phyloP scores from a whole-genome alignment of 2,329 filamentous ascomycete genomes.

The Colletotrichum orchidophilum region DNA sequence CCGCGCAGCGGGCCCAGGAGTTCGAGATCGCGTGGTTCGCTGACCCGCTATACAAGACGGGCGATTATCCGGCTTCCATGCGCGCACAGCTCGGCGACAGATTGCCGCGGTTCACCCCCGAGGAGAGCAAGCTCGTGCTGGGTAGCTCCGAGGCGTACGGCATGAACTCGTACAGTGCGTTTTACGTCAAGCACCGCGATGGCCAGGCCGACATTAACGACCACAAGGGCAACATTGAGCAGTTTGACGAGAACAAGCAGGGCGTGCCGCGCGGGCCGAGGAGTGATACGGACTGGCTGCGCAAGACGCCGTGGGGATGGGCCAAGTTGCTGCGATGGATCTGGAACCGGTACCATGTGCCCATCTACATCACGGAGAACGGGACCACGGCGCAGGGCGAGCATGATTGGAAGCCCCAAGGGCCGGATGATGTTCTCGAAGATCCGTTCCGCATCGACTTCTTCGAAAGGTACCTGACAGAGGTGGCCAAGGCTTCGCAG shows the following conservation, averaged over 20 bases:
- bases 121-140: constrained; percentile 49
- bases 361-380: constrained; percentile 55
- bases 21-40: constrained; percentile 55
- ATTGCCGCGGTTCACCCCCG: constrained; percentile 48
- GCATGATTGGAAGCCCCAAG: constrained; percentile 42
- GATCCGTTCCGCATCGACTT: constrained; percentile 50
- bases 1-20: constrained; percentile 49
- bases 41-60: constrained; percentile 48
- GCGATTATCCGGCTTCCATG: constrained; percentile 52
- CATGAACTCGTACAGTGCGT: constrained; percentile 55
- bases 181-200: constrained; percentile 47
- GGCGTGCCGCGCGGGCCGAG: constrained; percentile 45
- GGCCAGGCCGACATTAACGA: constrained; percentile 48
- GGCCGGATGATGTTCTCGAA: constrained; percentile 45
- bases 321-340: constrained; percentile 51
- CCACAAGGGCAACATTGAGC: constrained; percentile 50
- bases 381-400: constrained; percentile 52
- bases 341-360: constrained; percentile 49
- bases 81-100: constrained; percentile 48
- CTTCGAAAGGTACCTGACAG: constrained; percentile 48
- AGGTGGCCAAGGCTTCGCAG: constrained; percentile 47
- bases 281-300: constrained; percentile 51
- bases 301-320: constrained; percentile 49
- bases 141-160: constrained; percentile 51
- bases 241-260: constrained; percentile 46